phyloP scores from a whole-genome alignment of 148 eudicot genomes.

The Chenopodium berlandieri region DNA sequence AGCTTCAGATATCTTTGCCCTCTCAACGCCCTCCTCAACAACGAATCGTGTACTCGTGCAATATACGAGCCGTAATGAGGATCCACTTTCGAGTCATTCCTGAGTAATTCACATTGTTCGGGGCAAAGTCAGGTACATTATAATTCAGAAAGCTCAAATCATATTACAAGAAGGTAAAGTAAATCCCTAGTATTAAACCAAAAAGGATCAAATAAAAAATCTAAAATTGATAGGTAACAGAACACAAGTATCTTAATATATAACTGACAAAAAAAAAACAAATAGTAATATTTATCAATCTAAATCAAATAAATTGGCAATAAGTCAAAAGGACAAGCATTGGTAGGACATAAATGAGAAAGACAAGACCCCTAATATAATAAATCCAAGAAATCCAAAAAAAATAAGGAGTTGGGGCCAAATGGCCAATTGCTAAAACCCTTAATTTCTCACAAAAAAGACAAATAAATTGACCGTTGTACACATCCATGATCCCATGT shows the following conservation, averaged over 20 bases:
- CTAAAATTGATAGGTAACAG: background rate
- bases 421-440: slow-evolving; percentile 9
- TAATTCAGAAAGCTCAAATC: background rate
- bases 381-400: slow-evolving; percentile 13
- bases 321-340: slow-evolving; percentile 29
- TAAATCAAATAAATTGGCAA: slow-evolving; percentile 15
- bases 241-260: background rate
- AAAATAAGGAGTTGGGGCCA: background rate
- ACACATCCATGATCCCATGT: slow-evolving; percentile 12
- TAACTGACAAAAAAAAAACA: slow-evolving; percentile 10
- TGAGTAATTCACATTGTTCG: slow-evolving; percentile 28
- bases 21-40: slow-evolving; percentile 63
- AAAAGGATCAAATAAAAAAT: background rate
- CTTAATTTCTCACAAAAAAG: slow-evolving; percentile 22
- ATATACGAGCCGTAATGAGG: slow-evolving; percentile 37
- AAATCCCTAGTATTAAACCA: background rate
- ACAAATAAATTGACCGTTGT: slow-evolving; percentile 44
- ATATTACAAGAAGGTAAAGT: background rate
- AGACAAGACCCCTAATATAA: slow-evolving; percentile 17
- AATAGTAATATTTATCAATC: slow-evolving; percentile 1
- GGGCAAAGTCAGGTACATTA: slow-evolving; percentile 2
- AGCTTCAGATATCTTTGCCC: slow-evolving; percentile 84
- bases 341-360: slow-evolving; percentile 20
- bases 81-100: slow-evolving; percentile 54
- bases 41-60: slow-evolving; percentile 75